These are phyloP conservation scores for Rhodotorula taiwanensis DNA, from an alignment of 768 basidiomycete genomes.

Conservation along the genomic window DNA sequence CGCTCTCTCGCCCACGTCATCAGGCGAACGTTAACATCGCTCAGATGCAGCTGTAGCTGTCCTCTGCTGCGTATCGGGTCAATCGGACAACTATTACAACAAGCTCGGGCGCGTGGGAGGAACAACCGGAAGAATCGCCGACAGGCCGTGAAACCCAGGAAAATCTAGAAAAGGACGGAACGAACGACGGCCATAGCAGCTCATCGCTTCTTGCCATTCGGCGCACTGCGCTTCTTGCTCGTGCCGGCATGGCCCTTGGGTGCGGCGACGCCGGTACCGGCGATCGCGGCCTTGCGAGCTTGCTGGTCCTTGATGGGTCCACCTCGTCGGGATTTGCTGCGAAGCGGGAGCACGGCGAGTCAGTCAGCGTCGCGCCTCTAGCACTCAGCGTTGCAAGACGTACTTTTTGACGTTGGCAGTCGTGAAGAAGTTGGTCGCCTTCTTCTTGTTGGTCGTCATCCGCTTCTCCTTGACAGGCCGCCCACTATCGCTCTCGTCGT, in stretches of 20 bases:
- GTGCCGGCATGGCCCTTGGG: constrained; percentile 23
- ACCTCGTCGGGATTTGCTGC: constrained; percentile 32
- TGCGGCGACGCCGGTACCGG: not conserved
- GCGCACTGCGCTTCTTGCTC: constrained; percentile 22
- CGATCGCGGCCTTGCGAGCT: constrained; percentile 6
- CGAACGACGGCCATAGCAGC: no score
- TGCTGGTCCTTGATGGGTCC: constrained; percentile 27
- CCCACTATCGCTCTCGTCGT: constrained; percentile 45
- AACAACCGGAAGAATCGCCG: no score
- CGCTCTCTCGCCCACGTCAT: no score
- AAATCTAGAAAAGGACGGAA: no score
- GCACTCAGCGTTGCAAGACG: not conserved
- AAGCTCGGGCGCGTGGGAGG: no score
- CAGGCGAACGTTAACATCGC: no score
- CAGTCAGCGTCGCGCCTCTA: not conserved
- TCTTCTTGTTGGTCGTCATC: constrained; percentile 95
- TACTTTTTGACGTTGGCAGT: constrained; percentile 38
- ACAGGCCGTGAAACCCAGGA: no score
- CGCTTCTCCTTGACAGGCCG: constrained; percentile 57
- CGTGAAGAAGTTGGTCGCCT: constrained; percentile 58
- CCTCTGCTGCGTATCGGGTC: no score
- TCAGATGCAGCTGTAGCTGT: no score
- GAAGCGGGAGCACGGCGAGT: not conserved
- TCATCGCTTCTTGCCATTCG: not conserved
- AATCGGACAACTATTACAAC: no score